A percentile compares a stretch with the other conserved stretches of the same genome.
phyloP scores from a whole-genome alignment of 2,329 filamentous ascomycete species.

The Coniochaeta sp. region DNA sequence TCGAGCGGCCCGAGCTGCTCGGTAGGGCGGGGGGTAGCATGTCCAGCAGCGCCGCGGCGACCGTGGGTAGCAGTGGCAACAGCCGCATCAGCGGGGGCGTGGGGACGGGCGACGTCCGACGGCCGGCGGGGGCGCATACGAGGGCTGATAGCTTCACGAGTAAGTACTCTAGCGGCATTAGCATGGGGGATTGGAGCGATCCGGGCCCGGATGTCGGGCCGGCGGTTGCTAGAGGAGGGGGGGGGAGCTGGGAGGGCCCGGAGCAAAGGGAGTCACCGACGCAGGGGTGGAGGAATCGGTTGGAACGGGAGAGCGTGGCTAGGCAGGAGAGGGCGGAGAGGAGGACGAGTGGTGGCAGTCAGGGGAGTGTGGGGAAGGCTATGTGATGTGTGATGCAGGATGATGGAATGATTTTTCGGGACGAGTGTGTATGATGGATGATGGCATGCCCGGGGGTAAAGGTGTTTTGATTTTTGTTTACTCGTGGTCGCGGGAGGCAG shows the following conservation, averaged over 20 bases:
- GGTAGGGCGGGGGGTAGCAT: conserved; percentile 17
- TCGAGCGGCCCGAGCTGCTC: conserved; percentile 47
- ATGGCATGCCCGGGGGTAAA: neutral
- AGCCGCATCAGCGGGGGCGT: conserved; percentile 13
- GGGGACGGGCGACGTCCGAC: conserved; percentile 13
- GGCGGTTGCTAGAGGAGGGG: conserved; percentile 18
- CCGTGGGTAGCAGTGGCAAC: conserved; percentile 7
- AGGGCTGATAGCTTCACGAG: conserved; percentile 32
- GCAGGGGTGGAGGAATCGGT: conserved; percentile 11
- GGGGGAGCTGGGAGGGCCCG: conserved; percentile 20
- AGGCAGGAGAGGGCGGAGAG: conserved; percentile 12
- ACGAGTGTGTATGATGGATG: conserved; percentile 1
- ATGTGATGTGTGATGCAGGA: conserved; percentile 16
- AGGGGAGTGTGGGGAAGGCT: conserved; percentile 26
- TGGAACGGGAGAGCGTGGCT: conserved; percentile 9
- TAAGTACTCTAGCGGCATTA: conserved; percentile 45
- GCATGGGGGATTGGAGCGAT: conserved; percentile 42
- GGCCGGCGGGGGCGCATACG: conserved; percentile 24
- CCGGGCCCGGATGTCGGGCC: conserved; percentile 48
- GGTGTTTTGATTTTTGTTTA: neutral
- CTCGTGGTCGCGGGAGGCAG: neutral
- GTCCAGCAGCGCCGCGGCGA: conserved; percentile 17
- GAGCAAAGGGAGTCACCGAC: conserved; percentile 13
- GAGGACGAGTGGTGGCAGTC: conserved; percentile 16
- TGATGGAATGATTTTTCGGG: neutral